Percentiles rank a stretch among this genome's conserved stretches.
phyloP scores from a whole-genome alignment of 148 eudicot genomes.

The Chenopodium quinoa region DNA sequence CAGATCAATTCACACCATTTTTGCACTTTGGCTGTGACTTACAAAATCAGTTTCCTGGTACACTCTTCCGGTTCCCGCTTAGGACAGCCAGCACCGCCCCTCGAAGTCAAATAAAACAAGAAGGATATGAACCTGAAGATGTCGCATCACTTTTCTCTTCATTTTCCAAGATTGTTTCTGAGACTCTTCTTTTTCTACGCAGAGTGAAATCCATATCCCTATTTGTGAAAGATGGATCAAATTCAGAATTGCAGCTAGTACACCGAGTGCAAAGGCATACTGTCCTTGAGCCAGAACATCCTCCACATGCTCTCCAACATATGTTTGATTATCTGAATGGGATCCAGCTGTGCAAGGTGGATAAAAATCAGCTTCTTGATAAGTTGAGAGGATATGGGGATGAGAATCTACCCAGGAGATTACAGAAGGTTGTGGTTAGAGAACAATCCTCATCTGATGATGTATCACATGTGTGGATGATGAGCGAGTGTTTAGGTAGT shows the following conservation, averaged over 20 bases:
- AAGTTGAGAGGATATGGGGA: conserved; percentile 59
- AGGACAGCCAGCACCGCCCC: conserved; percentile 70
- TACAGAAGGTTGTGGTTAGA: conserved; percentile 70
- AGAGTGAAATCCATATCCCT: conserved; percentile 84
- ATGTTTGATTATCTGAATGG: conserved; percentile 58
- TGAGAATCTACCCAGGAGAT: conserved; percentile 72
- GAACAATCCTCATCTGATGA: conserved; percentile 52
- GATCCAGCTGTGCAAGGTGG: conserved; percentile 47
- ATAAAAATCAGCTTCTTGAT: conserved; percentile 59
- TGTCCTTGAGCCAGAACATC: conserved; percentile 58
- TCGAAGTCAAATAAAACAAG: conserved; percentile 91
- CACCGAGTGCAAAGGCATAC: conserved; percentile 63
- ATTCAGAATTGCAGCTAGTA: conserved; percentile 74
- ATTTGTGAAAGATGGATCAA: conserved; percentile 74
- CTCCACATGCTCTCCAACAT: conserved; percentile 47
- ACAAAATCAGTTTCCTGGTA: conserved; percentile 83
- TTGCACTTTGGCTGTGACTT: conserved; percentile 93
- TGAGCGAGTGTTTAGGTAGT: conserved; percentile 80
- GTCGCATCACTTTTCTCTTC: conserved; percentile 86
- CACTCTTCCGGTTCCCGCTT: conserved; percentile 96
- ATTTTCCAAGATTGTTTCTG: conserved; percentile 83
- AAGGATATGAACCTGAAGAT: conserved; percentile 83
- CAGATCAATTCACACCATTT: conserved; percentile 98
- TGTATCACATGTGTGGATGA: conserved; percentile 70
- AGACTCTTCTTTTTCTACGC: conserved; percentile 84